Conservation (phyloP, 1,284 basidiomycete genomes). For the Cerioporus squamosus region DNA sequence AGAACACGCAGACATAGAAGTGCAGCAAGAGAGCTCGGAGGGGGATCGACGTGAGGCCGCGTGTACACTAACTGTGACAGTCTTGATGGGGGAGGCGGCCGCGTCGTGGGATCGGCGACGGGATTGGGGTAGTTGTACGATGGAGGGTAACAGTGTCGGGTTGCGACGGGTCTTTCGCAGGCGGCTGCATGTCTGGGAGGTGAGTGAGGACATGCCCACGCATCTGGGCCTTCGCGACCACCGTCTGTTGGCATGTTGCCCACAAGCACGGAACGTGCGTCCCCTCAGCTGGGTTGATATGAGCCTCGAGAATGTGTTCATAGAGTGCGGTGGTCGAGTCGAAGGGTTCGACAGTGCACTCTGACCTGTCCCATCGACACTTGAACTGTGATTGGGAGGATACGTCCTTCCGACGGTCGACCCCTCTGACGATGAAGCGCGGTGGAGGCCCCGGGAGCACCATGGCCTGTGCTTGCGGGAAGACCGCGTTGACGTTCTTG, state of each 20-base stretch:
- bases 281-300: conserved; percentile 50
- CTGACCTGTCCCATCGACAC: conserved; percentile 68
- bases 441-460: conserved; percentile 72
- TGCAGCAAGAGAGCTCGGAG: conserved; percentile 73
- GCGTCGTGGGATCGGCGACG: conserved; percentile 59
- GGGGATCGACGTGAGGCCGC: conserved; percentile 63
- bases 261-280: conserved; percentile 62
- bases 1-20: conserved; percentile 76
- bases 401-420: conserved; percentile 66
- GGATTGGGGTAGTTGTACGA: conserved; percentile 57
- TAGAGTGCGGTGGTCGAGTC: conserved; percentile 61
- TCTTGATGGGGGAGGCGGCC: conserved; percentile 66
- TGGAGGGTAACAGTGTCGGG: conserved; percentile 67
- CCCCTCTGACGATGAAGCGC: conserved; percentile 81
- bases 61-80: conserved; percentile 59
- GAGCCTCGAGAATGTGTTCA: conserved; percentile 63
- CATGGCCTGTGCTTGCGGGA: conserved; percentile 82
- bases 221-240: conserved; percentile 53
- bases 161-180: conserved; percentile 63
- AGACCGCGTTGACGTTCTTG: conserved; percentile 80
- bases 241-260: conserved; percentile 59
- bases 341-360: conserved; percentile 55
- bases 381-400: conserved; percentile 60
- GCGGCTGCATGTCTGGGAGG: conserved; percentile 57
- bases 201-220: conserved; percentile 76